phyloP scores from a whole-genome alignment of 2,329 filamentous ascomycete genomes.

The Huntiella savannae region DNA sequence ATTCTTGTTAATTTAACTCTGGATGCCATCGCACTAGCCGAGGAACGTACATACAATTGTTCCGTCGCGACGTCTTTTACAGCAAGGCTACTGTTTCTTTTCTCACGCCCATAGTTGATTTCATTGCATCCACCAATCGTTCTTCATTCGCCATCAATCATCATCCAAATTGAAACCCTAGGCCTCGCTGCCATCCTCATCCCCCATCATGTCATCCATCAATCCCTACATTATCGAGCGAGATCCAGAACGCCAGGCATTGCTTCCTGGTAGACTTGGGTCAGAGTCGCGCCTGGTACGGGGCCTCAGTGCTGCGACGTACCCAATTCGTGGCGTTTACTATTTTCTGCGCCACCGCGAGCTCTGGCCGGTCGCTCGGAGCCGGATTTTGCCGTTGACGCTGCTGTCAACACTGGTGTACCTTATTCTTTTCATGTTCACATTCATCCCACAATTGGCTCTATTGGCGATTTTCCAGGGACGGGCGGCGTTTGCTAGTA shows the following conservation, averaged over 20 bases:
- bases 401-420: conserved; percentile 72
- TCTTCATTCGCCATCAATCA: no score
- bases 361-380: conserved; percentile 62
- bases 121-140: no score
- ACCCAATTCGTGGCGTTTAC: conserved; percentile 53
- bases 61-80: no score
- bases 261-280: neutral
- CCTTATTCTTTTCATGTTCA: conserved; percentile 67
- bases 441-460: conserved; percentile 75
- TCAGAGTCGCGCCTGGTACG: conserved; percentile 14
- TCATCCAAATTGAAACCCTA: no score
- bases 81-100: no score
- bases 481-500: conserved; percentile 74
- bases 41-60: no score
- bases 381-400: conserved; percentile 61
- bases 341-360: conserved; percentile 64
- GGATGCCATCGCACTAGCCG: no score
- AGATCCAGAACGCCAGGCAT: conserved; percentile 1
- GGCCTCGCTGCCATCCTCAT: no score
- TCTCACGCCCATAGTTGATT: no score
- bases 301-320: conserved; percentile 29
- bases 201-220: neutral
- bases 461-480: conserved; percentile 83
- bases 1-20: no score
- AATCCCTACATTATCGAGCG: neutral